Percentiles rank a stretch among this genome's conserved stretches.
Conservation (phyloP, 768 basidiomycete species). For the Hortiboletus campestris region DNA sequence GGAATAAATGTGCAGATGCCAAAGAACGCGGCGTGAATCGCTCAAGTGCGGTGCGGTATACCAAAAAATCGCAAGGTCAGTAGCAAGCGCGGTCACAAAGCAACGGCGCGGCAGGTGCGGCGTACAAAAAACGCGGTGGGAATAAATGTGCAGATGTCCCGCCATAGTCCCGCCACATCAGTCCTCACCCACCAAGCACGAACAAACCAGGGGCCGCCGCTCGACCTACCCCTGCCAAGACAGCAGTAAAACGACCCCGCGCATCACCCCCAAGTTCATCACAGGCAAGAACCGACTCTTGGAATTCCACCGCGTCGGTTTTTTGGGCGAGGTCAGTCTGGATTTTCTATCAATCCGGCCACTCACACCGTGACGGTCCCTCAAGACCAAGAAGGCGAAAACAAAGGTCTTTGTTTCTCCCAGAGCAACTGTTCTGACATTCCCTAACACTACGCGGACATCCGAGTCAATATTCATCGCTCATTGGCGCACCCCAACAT, state of each 20-base stretch:
- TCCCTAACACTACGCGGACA: conserved; percentile 89
- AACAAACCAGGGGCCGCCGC: conserved; percentile 38
- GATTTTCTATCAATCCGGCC: not conserved
- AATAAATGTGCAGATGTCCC: too few relatives aligned
- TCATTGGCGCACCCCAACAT: conserved; percentile 91
- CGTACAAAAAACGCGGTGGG: too few relatives aligned
- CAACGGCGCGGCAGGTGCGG: too few relatives aligned
- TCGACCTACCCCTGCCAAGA: conserved; percentile 69
- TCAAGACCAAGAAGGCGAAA: conserved; percentile 95
- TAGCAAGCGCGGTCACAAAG: too few relatives aligned
- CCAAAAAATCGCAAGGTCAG: too few relatives aligned
- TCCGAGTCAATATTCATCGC: conserved; percentile 96
- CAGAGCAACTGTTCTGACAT: conserved; percentile 2
- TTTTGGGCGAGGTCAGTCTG: conserved; percentile 76
- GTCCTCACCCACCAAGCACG: conserved; percentile 36
- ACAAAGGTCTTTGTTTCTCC: conserved; percentile 66
- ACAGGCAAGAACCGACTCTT: conserved; percentile 56
- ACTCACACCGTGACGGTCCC: conserved; percentile 44
- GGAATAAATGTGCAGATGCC: too few relatives aligned
- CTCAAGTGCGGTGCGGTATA: too few relatives aligned
- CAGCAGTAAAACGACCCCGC: conserved; percentile 78
- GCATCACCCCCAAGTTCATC: conserved; percentile 76
- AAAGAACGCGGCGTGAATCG: too few relatives aligned
- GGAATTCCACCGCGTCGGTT: conserved; percentile 71
- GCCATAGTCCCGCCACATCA: conserved; percentile 26